Conservation (phyloP, 2,329 filamentous ascomycete genomes). For the Teratosphaeria epicoccoides region DNA sequence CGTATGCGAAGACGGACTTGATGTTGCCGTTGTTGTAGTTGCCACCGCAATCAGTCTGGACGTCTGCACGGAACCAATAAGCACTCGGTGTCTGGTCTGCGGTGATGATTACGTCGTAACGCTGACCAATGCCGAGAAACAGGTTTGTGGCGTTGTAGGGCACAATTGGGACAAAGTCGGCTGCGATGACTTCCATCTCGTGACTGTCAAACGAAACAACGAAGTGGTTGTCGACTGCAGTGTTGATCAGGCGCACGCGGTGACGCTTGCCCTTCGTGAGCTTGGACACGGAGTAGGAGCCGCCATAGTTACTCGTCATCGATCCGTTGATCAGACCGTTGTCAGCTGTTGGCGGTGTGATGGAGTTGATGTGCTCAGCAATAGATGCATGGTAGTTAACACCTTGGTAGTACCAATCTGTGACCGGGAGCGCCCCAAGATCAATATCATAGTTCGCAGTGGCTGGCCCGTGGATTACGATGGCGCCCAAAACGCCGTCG, state of each 20-base stretch:
- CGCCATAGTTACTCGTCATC: slow-evolving; percentile 23
- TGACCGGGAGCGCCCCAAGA: slow-evolving; percentile 48
- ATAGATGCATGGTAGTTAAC: slow-evolving; percentile 19
- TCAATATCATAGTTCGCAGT: slow-evolving; percentile 53
- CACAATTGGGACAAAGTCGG: slow-evolving; percentile 29
- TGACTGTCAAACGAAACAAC: slow-evolving; percentile 29
- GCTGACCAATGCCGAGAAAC: slow-evolving; percentile 30
- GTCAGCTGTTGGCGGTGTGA: slow-evolving; percentile 39
- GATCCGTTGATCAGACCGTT: slow-evolving; percentile 35
- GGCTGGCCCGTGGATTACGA: slow-evolving; percentile 52
- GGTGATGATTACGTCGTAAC: slow-evolving; percentile 32
- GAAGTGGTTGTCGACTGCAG: slow-evolving; percentile 35
- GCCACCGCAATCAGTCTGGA: slow-evolving; percentile 21
- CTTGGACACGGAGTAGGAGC: slow-evolving; percentile 23
- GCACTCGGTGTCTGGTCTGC: slow-evolving; percentile 24
- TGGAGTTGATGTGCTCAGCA: slow-evolving; percentile 20
- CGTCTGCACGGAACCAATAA: slow-evolving; percentile 29
- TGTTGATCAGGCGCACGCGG: slow-evolving; percentile 37
- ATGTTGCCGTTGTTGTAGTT: slow-evolving; percentile 24
- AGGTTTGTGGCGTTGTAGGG: slow-evolving; percentile 23
- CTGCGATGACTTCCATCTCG: slow-evolving; percentile 25
- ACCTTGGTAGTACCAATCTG: slow-evolving; percentile 44
- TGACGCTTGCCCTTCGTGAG: slow-evolving; percentile 31
- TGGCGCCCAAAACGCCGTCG: slow-evolving; percentile 49
- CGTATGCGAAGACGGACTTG: slow-evolving; percentile 31